Evolutionary conservation across 352 stramenopile genomes (phyloP).

Genomic region (Hyphochytrium catenoides): DNA sequence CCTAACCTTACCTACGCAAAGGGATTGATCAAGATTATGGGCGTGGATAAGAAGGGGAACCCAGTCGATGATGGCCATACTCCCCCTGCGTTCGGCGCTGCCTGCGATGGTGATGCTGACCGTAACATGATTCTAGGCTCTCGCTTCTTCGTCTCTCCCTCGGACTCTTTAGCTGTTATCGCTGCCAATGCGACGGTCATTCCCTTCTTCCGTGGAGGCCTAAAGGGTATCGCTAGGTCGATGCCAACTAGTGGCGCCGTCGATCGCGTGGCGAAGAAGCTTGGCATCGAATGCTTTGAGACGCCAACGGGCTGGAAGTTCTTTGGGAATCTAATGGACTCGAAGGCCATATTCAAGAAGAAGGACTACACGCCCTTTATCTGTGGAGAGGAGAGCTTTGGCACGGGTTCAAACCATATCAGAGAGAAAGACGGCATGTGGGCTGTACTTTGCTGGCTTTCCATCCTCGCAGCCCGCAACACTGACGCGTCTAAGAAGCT

Average conservation of each 20-base stretch:
- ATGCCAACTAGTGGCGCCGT: constrained; percentile 95
- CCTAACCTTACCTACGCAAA: constrained; percentile 97
- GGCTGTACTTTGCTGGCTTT: constrained; percentile 93
- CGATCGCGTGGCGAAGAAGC: constrained; percentile 85
- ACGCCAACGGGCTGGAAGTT: constrained; percentile 99
- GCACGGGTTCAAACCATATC: constrained; percentile 96
- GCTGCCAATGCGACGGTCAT: constrained; percentile 89
- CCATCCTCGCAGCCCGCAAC: constrained; percentile 80
- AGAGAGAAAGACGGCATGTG: constrained; percentile 99
- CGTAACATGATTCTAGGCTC: constrained; percentile 95
- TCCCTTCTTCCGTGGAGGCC: constrained; percentile 80
- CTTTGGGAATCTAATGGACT: constrained; percentile 99
- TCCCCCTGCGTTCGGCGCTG: constrained; percentile 66
- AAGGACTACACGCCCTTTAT: constrained; percentile 96
- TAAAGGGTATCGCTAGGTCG: constrained; percentile 83
- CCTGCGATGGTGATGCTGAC: constrained; percentile 95
- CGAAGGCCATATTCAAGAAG: constrained; percentile 77
- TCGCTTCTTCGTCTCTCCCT: constrained; percentile 95
- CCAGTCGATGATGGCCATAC: constrained; percentile 50
- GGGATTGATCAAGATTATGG: constrained; percentile 86
- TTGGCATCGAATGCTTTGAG: constrained; percentile 84
- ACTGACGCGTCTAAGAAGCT: constrained; percentile 51
- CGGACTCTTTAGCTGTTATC: constrained; percentile 94
- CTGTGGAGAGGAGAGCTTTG: constrained; percentile 95
- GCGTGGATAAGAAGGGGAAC: constrained; percentile 56